Conservation (phyloP, 495 filamentous ascomycete species). For the Podospora sp. region DNA sequence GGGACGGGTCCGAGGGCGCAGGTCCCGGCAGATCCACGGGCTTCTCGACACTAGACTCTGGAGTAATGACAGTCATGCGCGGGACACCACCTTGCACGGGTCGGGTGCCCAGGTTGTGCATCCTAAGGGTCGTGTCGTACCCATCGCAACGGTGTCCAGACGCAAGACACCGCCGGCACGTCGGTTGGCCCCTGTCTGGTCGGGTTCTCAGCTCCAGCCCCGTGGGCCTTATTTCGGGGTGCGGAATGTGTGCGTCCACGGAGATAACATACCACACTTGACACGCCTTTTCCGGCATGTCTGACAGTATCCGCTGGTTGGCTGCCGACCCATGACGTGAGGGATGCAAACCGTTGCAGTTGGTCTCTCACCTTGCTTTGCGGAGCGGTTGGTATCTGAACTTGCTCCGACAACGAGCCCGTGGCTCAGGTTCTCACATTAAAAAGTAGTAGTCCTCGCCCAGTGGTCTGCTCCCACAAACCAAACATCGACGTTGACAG, state of each 20-base stretch:
- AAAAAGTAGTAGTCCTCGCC: too few relatives aligned
- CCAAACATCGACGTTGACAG: too few relatives aligned
- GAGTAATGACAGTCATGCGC: neutral
- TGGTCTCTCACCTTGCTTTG: too few relatives aligned
- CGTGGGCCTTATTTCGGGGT: too few relatives aligned
- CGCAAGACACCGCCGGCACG: neutral
- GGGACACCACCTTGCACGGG: neutral
- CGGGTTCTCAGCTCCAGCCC: too few relatives aligned
- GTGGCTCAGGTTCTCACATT: too few relatives aligned
- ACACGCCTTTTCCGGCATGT: slow-evolving; percentile 4
- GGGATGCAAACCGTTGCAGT: too few relatives aligned
- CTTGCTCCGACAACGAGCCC: too few relatives aligned
- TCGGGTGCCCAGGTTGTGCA: neutral
- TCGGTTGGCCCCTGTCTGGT: slow-evolving; percentile 1
- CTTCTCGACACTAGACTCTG: too few relatives aligned
- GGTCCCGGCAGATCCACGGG: neutral
- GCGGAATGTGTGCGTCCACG: too few relatives aligned
- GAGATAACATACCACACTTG: neutral
- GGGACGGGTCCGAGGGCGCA: neutral
- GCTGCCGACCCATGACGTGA: slow-evolving; percentile 15
- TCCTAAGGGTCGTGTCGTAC: slow-evolving; percentile 4
- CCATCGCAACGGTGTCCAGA: slow-evolving; percentile 4
- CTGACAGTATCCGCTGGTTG: slow-evolving; percentile 10
- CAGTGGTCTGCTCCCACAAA: neutral
- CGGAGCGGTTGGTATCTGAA: too few relatives aligned